These are phyloP conservation scores for Cladorrhinum samala DNA, from an alignment of 495 filamentous ascomycete genomes.

Conservation along the genomic window DNA sequence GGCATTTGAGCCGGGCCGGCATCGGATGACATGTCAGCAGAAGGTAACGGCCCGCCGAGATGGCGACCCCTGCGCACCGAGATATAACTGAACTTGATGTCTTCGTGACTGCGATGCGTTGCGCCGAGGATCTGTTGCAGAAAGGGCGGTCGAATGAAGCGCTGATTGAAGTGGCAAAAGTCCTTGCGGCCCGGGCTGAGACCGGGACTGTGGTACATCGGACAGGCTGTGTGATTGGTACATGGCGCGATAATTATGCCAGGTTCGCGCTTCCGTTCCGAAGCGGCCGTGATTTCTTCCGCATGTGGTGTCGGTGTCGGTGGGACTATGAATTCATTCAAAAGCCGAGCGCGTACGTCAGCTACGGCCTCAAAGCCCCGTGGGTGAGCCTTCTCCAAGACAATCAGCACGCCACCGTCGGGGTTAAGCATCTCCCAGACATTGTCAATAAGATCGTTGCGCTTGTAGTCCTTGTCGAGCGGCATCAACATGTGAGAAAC, in stretches of 20 bases:
- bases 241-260: conserved; percentile 96
- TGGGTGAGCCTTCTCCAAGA: conserved; percentile 87
- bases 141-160: conserved; percentile 77
- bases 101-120: conserved; percentile 72
- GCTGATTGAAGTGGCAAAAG: conserved; percentile 84
- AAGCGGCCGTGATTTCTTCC: conserved; percentile 20
- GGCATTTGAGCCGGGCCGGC: conserved; percentile 1
- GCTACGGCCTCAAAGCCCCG: conserved; percentile 90
- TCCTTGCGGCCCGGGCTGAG: conserved; percentile 68
- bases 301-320: conserved; percentile 43
- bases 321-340: conserved; percentile 68
- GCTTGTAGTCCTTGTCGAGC: conserved; percentile 61
- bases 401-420: conserved; percentile 76
- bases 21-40: conserved; percentile 1
- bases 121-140: conserved; percentile 71
- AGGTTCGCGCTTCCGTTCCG: conserved; percentile 44
- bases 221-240: conserved; percentile 83
- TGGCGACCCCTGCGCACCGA: conserved; percentile 71
- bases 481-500: conserved; percentile 76
- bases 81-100: conserved; percentile 82
- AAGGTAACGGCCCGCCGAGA: conserved; percentile 28
- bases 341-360: conserved; percentile 67
- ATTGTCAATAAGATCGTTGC: conserved; percentile 72
- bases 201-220: conserved; percentile 73
- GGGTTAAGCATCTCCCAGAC: conserved; percentile 82